phyloP scores from a whole-genome alignment of 176 grass and related monocot genomes.

The Carex kokanica region DNA sequence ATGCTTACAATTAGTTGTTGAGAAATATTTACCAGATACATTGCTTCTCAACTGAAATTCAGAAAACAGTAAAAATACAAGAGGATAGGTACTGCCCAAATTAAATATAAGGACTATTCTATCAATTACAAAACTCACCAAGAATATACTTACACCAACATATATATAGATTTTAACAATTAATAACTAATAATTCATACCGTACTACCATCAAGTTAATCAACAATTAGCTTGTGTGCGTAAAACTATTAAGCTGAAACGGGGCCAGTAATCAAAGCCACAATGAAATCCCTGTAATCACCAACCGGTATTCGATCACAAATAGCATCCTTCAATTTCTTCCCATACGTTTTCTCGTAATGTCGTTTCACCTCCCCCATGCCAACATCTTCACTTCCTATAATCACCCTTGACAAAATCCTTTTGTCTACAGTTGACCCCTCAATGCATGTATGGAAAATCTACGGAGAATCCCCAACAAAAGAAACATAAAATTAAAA shows the following conservation, averaged over 20 bases:
- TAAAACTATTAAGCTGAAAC: slow-evolving; percentile 26
- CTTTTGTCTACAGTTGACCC: slow-evolving; percentile 34
- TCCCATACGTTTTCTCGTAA: slow-evolving; percentile 54
- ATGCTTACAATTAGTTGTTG: neutral
- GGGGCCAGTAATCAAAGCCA: slow-evolving; percentile 38
- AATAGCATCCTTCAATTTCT: slow-evolving; percentile 64
- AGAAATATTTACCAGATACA: neutral
- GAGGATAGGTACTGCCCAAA: neutral
- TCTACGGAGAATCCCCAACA: slow-evolving; percentile 32
- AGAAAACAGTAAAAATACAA: neutral
- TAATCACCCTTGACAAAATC: slow-evolving; percentile 54
- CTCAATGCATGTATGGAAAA: slow-evolving; percentile 48
- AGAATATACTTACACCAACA: neutral
- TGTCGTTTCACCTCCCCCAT: slow-evolving; percentile 54
- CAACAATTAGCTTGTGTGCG: neutral
- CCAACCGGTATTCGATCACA: slow-evolving; percentile 45
- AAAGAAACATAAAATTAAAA: slow-evolving; percentile 8
- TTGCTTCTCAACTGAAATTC: slow-evolving; percentile 1
- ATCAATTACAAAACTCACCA: slow-evolving; percentile 1
- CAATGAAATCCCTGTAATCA: slow-evolving; percentile 78
- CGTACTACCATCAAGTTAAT: slow-evolving; percentile 10
- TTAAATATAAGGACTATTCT: neutral
- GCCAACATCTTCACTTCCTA: slow-evolving; percentile 61
- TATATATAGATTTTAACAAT: slow-evolving; percentile 9
- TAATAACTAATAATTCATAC: slow-evolving; percentile 22